phyloP scores from a whole-genome alignment of 768 basidiomycete genomes.

The Leucocoprinus birnbaumii region DNA sequence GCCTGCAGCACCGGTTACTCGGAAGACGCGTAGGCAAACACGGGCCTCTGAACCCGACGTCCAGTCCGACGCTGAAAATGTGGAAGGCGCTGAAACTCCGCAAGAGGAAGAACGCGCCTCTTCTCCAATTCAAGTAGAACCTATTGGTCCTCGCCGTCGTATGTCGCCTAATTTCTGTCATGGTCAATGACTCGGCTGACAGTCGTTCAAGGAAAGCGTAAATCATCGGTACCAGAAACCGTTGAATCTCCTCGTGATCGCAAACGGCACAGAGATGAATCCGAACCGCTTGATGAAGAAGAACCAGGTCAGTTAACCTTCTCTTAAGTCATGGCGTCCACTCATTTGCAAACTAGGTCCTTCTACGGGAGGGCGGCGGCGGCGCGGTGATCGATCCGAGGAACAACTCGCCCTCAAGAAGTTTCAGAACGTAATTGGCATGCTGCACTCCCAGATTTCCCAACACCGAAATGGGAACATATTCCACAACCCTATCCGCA shows the following conservation, averaged over 20 bases:
- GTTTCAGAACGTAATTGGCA: constrained; percentile 78
- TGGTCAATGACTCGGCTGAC: no score
- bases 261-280: constrained; percentile 65
- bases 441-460: constrained; percentile 80
- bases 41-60: constrained; percentile 23
- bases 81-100: constrained; percentile 24
- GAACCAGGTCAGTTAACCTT: constrained; percentile 41
- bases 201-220: constrained; percentile 59
- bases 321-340: constrained; percentile 12
- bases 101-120: constrained; percentile 29
- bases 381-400: constrained; percentile 33
- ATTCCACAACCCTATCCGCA: constrained; percentile 88
- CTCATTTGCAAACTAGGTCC: constrained; percentile 1
- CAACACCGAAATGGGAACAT: constrained; percentile 87
- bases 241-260: constrained; percentile 45
- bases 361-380: constrained; percentile 4
- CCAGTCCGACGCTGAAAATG: constrained; percentile 22
- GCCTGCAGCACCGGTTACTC: constrained; percentile 25
- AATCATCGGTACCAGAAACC: constrained; percentile 52
- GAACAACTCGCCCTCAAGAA: constrained; percentile 60
- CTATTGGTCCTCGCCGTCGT: constrained; percentile 22
- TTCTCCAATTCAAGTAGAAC: constrained; percentile 24
- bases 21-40: constrained; percentile 28
- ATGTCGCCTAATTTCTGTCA: constrained; percentile 14
- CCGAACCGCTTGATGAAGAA: constrained; percentile 64